Evolutionary conservation across 768 basidiomycete genomes (phyloP).

Genomic region (Rhodotorula graminis): DNA sequence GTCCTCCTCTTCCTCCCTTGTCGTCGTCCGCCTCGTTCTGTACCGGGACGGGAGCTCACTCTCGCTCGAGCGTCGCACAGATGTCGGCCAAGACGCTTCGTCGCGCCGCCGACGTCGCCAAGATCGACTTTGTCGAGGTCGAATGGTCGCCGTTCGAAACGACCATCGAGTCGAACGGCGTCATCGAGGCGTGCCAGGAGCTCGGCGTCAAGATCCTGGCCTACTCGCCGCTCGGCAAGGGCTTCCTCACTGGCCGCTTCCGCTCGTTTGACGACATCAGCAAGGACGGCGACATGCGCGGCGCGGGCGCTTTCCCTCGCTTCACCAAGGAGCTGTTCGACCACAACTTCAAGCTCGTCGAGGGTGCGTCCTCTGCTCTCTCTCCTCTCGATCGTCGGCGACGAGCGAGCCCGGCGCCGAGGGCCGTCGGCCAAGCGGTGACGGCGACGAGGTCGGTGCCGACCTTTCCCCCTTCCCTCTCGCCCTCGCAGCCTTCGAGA

Average conservation of each 20-base stretch:
- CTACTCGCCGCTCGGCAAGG: constrained; percentile 44
- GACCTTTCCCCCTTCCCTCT: background rate
- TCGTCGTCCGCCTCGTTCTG: background rate
- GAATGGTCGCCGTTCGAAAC: constrained; percentile 48
- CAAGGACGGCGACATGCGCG: constrained; percentile 48
- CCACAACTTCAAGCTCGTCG: constrained; percentile 13
- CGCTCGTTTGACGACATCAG: constrained; percentile 45
- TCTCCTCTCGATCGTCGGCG: no score
- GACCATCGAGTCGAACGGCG: constrained; percentile 41
- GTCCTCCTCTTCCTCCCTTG: constrained; percentile 42
- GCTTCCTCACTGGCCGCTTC: constrained; percentile 40
- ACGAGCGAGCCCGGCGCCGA: no score
- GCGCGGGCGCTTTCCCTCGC: constrained; percentile 44
- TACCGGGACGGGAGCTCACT: background rate
- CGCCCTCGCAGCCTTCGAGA: constrained; percentile 30
- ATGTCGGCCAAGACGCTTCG: constrained; percentile 50
- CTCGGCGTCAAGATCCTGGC: constrained; percentile 48
- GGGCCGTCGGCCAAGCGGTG: no score
- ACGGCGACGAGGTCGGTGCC: background rate
- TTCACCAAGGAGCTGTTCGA: constrained; percentile 52
- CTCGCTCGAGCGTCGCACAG: background rate
- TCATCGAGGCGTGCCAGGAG: constrained; percentile 47
- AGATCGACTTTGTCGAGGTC: constrained; percentile 61
- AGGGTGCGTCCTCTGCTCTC: background rate
- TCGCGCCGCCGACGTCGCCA: constrained; percentile 49